Evolutionary conservation across 805 yeast species (phyloP), one percentile per base, ranked within the genome.

Genomic region (Pichia deserticola): DNA sequence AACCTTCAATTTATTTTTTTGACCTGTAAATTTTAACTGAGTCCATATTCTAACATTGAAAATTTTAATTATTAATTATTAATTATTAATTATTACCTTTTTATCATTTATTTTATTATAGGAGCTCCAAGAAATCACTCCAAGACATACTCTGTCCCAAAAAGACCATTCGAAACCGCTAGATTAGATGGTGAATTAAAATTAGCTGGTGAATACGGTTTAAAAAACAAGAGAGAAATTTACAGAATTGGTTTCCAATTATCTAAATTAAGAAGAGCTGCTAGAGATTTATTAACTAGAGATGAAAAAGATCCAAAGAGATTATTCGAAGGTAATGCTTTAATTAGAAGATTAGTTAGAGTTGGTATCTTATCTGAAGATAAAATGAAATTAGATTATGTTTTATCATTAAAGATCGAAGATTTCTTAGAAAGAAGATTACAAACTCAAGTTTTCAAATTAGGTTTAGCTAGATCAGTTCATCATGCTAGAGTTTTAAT

Each of bases 261-360:
- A 72, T 93, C 99, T 60, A 93, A 93, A 85, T 92, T 93, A 74
- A 90, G 99, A 82, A 89, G 99, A 82, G 99, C 99, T 76, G 99
- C 99, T 73, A 96, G 99, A 86, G 98, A 93, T 72, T 82, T 93
- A 70, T 85, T 93, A 78, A 93, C 99, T 82, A 89, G 97, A 82
- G 99, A 93, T 71, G 99, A 93, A 83, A 93, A 93, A 85, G 99
- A 93, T 79, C 97, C 96, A 85, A 93, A 90, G 89, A 89, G 99
- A 82, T 86, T 93, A 72, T 93, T 93, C 83, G 99, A 93, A 81
- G 99, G 99, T 87, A 93, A 93, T 75, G 99, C 99, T 73, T 89
- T 93, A 75, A 93, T 93, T 79, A 90, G 99, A 85, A 89, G 98
- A 84, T 85, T 93, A 73, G 98, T 93, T 61, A 88, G 99, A 82